Evolutionary conservation across 1,284 basidiomycete species (phyloP).

Genomic region (Peniophora sp.): DNA sequence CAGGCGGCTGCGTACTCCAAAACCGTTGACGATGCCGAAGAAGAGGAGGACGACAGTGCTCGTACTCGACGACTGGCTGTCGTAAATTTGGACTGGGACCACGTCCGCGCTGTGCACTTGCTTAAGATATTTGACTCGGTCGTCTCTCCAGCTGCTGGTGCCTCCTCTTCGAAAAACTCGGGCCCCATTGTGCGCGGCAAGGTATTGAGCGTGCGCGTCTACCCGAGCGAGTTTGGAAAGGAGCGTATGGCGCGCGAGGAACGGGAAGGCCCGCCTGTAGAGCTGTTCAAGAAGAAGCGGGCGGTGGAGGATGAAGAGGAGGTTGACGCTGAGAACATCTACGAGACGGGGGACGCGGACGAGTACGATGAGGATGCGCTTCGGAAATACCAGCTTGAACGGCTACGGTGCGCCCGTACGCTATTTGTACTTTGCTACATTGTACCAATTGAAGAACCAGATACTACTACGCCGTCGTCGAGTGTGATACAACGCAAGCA

Average conservation of each 20-base stretch:
- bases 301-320: slow-evolving; percentile 36
- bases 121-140: slow-evolving; percentile 93
- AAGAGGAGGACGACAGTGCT: slow-evolving; percentile 20
- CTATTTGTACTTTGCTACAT: neutral
- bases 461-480: slow-evolving; percentile 95
- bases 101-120: slow-evolving; percentile 85
- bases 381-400: slow-evolving; percentile 89
- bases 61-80: slow-evolving; percentile 79
- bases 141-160: slow-evolving; percentile 50
- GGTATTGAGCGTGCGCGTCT: slow-evolving; percentile 75
- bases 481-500: slow-evolving; percentile 76
- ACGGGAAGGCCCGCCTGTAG: slow-evolving; percentile 81
- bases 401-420: slow-evolving; percentile 62
- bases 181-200: slow-evolving; percentile 42
- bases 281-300: slow-evolving; percentile 64
- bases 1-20: slow-evolving; percentile 61
- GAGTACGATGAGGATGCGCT: slow-evolving; percentile 87
- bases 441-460: slow-evolving; percentile 32
- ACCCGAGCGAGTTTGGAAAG: slow-evolving; percentile 92
- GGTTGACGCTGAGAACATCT: slow-evolving; percentile 58
- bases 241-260: slow-evolving; percentile 85
- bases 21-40: slow-evolving; percentile 27
- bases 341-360: slow-evolving; percentile 57
- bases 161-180: slow-evolving; percentile 15
- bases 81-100: slow-evolving; percentile 98